phyloP scores from a whole-genome alignment of 2,329 filamentous ascomycete species.

The Pyrenophora teres region DNA sequence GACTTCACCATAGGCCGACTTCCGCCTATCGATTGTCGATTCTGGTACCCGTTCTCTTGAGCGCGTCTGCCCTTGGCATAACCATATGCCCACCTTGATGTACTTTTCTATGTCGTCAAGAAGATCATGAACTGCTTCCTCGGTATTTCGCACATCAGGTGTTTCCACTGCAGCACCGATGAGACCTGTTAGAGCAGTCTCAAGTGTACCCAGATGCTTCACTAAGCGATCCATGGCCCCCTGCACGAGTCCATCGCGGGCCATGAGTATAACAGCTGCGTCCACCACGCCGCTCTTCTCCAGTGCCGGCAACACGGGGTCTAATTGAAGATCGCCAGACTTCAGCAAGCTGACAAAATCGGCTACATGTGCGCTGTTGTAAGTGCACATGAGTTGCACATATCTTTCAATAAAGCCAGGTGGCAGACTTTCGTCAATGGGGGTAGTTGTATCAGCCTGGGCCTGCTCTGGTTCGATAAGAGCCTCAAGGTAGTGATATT shows the following conservation, averaged over 20 bases:
- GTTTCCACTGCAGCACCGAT: slow-evolving; percentile 65
- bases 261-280: slow-evolving; percentile 88
- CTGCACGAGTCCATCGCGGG: slow-evolving; percentile 80
- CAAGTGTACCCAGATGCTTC: slow-evolving; percentile 78
- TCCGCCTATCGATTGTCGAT: slow-evolving; percentile 47
- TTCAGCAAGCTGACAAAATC: slow-evolving; percentile 80
- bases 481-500: slow-evolving; percentile 76
- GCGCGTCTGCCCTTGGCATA: slow-evolving; percentile 85
- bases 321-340: slow-evolving; percentile 76
- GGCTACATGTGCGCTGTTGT: slow-evolving; percentile 79
- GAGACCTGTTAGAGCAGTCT: slow-evolving; percentile 76
- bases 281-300: slow-evolving; percentile 90
- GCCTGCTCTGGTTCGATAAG: slow-evolving; percentile 67
- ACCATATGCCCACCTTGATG: slow-evolving; percentile 89
- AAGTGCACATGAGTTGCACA: slow-evolving; percentile 87
- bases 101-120: slow-evolving; percentile 85
- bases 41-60: slow-evolving; percentile 48
- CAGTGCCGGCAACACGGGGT: slow-evolving; percentile 81
- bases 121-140: slow-evolving; percentile 72
- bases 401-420: slow-evolving; percentile 79
- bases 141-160: slow-evolving; percentile 61
- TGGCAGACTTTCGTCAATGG: slow-evolving; percentile 34
- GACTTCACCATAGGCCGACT: slow-evolving; percentile 48
- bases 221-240: slow-evolving; percentile 84
- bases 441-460: slow-evolving; percentile 1